Percentiles rank a stretch among this genome's conserved stretches.
phyloP scores from a whole-genome alignment of 1,284 basidiomycete genomes.

The Rhodotorula sp. region DNA sequence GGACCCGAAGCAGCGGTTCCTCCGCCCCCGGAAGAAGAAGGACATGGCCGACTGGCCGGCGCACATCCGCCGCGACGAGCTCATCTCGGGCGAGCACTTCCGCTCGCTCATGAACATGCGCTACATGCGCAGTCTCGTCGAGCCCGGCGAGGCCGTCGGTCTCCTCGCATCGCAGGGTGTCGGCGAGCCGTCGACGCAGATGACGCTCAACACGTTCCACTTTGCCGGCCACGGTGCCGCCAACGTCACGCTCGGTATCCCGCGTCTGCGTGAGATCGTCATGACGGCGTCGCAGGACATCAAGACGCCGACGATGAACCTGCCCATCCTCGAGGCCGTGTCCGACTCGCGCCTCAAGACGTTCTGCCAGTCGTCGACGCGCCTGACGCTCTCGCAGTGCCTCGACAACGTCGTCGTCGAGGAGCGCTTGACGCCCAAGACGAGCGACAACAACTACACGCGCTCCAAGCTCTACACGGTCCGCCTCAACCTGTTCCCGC shows the following conservation, averaged over 20 bases:
- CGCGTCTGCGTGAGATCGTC: slow-evolving; percentile 96
- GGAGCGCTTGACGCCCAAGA: slow-evolving; percentile 72
- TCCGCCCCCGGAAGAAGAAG: slow-evolving; percentile 62
- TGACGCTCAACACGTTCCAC: slow-evolving; percentile 99
- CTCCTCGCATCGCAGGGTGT: slow-evolving; percentile 97
- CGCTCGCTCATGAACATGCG: slow-evolving; percentile 79
- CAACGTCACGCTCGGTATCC: slow-evolving; percentile 98
- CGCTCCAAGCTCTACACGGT: slow-evolving; percentile 82
- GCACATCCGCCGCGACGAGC: slow-evolving; percentile 56
- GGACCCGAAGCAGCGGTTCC: slow-evolving; percentile 72
- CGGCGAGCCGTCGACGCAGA: slow-evolving; percentile 98
- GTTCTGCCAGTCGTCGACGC: slow-evolving; percentile 90
- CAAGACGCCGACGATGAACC: slow-evolving; percentile 97
- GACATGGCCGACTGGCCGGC: slow-evolving; percentile 47
- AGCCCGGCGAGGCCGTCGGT: slow-evolving; percentile 97
- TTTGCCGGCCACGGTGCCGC: slow-evolving; percentile 98
- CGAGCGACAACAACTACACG: slow-evolving; percentile 56
- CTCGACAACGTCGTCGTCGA: slow-evolving; percentile 81
- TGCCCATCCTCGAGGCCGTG: slow-evolving; percentile 64
- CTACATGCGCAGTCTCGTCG: slow-evolving; percentile 89
- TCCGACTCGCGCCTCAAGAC: slow-evolving; percentile 63
- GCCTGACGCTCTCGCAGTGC: slow-evolving; percentile 83
- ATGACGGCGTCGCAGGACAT: slow-evolving; percentile 98
- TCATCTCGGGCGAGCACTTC: slow-evolving; percentile 65
- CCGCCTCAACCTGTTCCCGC: slow-evolving; percentile 81